Conservation (phyloP, 2,329 filamentous ascomycete species). For the Trichoderma simmonsii region DNA sequence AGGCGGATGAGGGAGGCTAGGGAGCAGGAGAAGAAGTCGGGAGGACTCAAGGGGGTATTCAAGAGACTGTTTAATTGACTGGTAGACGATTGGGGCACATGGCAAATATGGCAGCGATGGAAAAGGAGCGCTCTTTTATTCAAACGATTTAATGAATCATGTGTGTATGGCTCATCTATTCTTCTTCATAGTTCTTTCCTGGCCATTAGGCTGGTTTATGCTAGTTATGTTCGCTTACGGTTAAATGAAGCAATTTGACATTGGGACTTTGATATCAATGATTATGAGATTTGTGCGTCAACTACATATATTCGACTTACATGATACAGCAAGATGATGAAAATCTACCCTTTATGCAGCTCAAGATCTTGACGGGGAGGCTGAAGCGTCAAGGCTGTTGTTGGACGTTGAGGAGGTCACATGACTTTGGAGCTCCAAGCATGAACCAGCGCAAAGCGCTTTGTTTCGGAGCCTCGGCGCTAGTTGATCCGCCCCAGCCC, state of each 20-base stretch:
- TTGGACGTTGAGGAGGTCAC: not conserved
- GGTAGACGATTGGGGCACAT: not conserved
- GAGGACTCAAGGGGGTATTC: conserved; percentile 36
- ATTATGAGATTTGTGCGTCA: not conserved
- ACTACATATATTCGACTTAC: not conserved
- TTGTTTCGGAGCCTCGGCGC: conserved; percentile 5
- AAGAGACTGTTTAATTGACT: conserved; percentile 37
- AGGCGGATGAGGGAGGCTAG: conserved; percentile 32
- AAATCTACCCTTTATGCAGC: not conserved
- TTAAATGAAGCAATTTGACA: conserved; percentile 16
- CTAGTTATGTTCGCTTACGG: conserved; percentile 13
- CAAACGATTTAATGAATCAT: conserved; percentile 19
- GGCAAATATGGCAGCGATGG: conserved; percentile 7
- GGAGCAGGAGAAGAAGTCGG: conserved; percentile 31
- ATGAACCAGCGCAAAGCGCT: not conserved
- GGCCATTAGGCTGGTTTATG: conserved; percentile 17
- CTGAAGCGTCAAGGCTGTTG: not conserved
- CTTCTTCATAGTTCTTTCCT: conserved; percentile 10
- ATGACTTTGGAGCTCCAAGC: not conserved
- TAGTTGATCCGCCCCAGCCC: conserved; percentile 31
- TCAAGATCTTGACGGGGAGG: not conserved
- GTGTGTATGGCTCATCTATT: conserved; percentile 18
- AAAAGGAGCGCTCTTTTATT: conserved; percentile 8
- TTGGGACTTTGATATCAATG: not conserved
- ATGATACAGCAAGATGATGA: not conserved